These are phyloP conservation scores for Arachnomyces sp. DNA, from an alignment of 2,329 filamentous ascomycete species.

Conservation along the genomic window DNA sequence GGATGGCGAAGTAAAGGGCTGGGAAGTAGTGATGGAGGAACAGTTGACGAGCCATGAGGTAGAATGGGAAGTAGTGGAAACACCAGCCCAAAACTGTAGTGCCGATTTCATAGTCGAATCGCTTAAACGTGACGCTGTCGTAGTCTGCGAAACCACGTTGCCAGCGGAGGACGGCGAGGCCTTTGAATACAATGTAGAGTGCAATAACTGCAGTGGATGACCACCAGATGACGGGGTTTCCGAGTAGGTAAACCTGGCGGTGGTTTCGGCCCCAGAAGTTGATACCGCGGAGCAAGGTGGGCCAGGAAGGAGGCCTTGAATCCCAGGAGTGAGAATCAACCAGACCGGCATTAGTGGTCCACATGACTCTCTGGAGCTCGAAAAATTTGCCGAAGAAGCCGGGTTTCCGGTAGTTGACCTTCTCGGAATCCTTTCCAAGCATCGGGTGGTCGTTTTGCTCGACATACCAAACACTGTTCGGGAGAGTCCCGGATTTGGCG, in stretches of 20 bases:
- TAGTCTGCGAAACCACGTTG: slow-evolving; percentile 91
- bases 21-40: slow-evolving; percentile 99
- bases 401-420: slow-evolving; percentile 89
- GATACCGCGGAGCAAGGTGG: slow-evolving; percentile 83
- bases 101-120: slow-evolving; percentile 95
- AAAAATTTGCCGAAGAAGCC: slow-evolving; percentile 97
- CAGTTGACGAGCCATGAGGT: slow-evolving; percentile 92
- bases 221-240: slow-evolving; percentile 95
- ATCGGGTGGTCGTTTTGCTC: slow-evolving; percentile 81
- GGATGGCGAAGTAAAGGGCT: slow-evolving; percentile 87
- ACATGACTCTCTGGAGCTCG: slow-evolving; percentile 97
- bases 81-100: slow-evolving; percentile 87
- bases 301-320: slow-evolving; percentile 88
- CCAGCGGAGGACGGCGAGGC: slow-evolving; percentile 78
- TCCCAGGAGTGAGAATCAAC: slow-evolving; percentile 98
- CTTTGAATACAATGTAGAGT: slow-evolving; percentile 78
- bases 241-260: slow-evolving; percentile 91
- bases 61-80: slow-evolving; percentile 98
- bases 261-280: slow-evolving; percentile 98
- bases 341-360: slow-evolving; percentile 92
- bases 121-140: slow-evolving; percentile 71
- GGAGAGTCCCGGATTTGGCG: slow-evolving; percentile 78
- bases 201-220: slow-evolving; percentile 68
- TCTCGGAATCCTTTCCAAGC: slow-evolving; percentile 68
- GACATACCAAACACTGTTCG: slow-evolving; percentile 96